phyloP scores from a whole-genome alignment of 1,284 basidiomycete genomes.

The Tylopilus orsonianus region DNA sequence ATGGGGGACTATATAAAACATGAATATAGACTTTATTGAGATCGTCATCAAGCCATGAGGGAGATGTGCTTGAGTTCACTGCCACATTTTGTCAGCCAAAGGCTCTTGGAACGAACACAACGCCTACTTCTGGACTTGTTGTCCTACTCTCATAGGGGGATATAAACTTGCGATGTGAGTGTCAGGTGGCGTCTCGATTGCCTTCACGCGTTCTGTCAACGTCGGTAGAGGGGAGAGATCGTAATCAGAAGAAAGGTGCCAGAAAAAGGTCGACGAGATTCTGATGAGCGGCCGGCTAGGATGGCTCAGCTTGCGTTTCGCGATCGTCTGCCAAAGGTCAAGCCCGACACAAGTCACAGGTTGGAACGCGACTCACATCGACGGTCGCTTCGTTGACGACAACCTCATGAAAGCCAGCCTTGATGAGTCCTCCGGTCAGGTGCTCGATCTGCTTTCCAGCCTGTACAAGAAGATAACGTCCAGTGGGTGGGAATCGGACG shows the following conservation, averaged over 20 bases:
- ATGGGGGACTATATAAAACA: too few relatives aligned
- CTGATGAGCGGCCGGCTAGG: slow-evolving; percentile 83
- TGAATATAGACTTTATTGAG: background rate
- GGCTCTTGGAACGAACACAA: background rate
- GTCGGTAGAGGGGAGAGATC: slow-evolving; percentile 64
- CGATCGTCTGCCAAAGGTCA: slow-evolving; percentile 54
- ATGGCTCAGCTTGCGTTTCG: slow-evolving; percentile 52
- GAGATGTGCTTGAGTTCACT: slow-evolving; percentile 85
- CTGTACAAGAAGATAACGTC: slow-evolving; percentile 76
- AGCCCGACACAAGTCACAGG: slow-evolving; percentile 1
- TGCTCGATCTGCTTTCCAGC: slow-evolving; percentile 93
- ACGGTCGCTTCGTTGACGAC: slow-evolving; percentile 82
- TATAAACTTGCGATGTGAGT: slow-evolving; percentile 54
- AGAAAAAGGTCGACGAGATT: slow-evolving; percentile 94
- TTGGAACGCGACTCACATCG: slow-evolving; percentile 42
- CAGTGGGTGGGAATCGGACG: slow-evolving; percentile 75
- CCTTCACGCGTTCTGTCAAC: slow-evolving; percentile 47
- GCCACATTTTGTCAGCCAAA: slow-evolving; percentile 11
- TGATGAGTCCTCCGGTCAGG: slow-evolving; percentile 81
- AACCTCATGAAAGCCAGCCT: slow-evolving; percentile 92
- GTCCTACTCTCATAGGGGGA: slow-evolving; percentile 79
- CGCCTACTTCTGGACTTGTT: slow-evolving; percentile 79
- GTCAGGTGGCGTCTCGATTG: slow-evolving; percentile 40
- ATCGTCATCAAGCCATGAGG: slow-evolving; percentile 57
- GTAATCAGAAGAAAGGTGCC: slow-evolving; percentile 86